Conservation (phyloP, 768 basidiomycete species). For the Mycena albidolilacea region DNA sequence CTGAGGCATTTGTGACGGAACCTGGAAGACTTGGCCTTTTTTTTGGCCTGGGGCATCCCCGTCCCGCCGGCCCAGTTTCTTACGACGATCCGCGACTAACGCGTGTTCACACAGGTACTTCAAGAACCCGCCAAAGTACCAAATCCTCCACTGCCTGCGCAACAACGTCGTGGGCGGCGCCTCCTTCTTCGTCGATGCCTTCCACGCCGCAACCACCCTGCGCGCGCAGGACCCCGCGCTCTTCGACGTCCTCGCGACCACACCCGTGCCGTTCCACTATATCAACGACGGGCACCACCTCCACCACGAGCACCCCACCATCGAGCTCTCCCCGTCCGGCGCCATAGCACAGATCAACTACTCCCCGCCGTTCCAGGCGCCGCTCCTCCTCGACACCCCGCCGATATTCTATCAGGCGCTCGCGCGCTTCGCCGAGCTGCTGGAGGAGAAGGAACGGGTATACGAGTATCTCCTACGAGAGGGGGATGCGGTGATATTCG, state of each 20-base stretch:
- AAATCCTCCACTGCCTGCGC: conserved; percentile 91
- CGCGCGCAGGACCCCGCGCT: conserved; percentile 60
- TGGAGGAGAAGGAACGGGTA: conserved; percentile 66
- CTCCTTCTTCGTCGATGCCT: conserved; percentile 90
- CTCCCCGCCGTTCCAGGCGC: conserved; percentile 95
- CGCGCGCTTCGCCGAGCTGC: conserved; percentile 66
- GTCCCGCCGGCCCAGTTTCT: not conserved
- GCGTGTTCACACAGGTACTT: conserved; percentile 71
- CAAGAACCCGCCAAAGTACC: conserved; percentile 91
- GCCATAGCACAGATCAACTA: conserved; percentile 85
- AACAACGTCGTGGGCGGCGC: conserved; percentile 88
- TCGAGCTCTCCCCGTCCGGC: conserved; percentile 66
- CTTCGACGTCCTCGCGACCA: conserved; percentile 72
- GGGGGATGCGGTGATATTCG: conserved; percentile 92
- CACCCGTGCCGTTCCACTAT: conserved; percentile 91
- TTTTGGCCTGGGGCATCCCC: no score
- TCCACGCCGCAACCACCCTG: conserved; percentile 73
- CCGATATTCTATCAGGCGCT: conserved; percentile 75
- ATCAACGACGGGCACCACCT: conserved; percentile 92
- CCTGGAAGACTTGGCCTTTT: no score
- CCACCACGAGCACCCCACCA: conserved; percentile 79
- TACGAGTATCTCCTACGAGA: conserved; percentile 80
- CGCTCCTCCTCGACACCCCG: conserved; percentile 71
- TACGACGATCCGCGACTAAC: not conserved
- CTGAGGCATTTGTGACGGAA: no score